Base-by-base conservation (phyloP, 2,329 filamentous ascomycete species). In the Huntiella moniliformis region DNA sequence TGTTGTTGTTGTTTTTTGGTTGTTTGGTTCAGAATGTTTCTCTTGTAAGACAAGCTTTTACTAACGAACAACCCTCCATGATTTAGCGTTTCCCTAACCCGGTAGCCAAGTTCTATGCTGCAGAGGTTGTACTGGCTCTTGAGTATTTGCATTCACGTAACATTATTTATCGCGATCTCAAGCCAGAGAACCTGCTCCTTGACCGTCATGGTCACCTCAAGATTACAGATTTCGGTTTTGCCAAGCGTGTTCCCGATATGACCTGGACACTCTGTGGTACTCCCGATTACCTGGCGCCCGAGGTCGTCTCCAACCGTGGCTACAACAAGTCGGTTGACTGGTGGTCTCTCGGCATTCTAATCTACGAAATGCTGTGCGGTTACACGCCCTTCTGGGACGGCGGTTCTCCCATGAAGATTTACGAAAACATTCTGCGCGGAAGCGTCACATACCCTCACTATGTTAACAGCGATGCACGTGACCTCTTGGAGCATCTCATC, bases 281-380 rank as follows among this genome's bases (percentile, higher is more conserved):
- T 10, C 91, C 91, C 5, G 91, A 98, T 63, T 98, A 98, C 60
- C 74, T 98, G 33, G 91, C 91, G 1, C 91, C 91, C 0, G 91
- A 98, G 64, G 91, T 98, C 11, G 91, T 98, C n/a, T 87, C 86
- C 50, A 95, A 88, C 61, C 96, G 96, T 65, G 91, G 91, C 45
- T 98, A 98, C 69, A 98, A 98, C 68, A 98, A 96, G 63, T 95
- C 88, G 36, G 91, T 98, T 13, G 91, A 98, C 61, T 98, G 91
- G 91, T 98, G 91, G 91, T 96, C 88, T 45, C 71, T 98, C 49
- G 91, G 91, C 39, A 96, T 98, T 59, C 68, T 98, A 55, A 96
- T 98, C 61, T 98, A 95, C 62, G 91, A 98, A 70, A 98, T 98
- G 91, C 74, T 98, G 34, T 96, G 91, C 60, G 91, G 91, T 22